These are phyloP conservation scores for Pezicula rhizophila DNA, from an alignment of 2,329 filamentous ascomycete genomes.

Conservation along the genomic window DNA sequence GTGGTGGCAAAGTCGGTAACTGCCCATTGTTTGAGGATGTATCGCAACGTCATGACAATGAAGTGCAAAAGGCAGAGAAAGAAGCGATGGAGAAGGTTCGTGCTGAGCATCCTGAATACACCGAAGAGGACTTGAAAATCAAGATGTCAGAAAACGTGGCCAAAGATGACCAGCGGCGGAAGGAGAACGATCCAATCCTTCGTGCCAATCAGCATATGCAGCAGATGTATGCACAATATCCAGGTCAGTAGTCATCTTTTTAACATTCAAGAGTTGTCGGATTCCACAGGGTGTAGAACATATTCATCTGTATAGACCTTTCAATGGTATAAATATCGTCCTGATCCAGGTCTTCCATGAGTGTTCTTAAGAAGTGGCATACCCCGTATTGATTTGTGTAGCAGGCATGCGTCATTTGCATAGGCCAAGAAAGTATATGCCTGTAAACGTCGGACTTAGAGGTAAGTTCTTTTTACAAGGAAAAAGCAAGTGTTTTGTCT, in stretches of 20 bases:
- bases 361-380: no score
- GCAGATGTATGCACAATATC: background rate
- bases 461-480: no score
- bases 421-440: no score
- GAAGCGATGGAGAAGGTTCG: slow-evolving; percentile 48
- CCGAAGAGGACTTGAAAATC: slow-evolving; percentile 51
- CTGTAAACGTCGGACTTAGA: no score
- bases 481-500: no score
- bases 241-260: background rate
- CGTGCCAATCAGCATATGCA: background rate
- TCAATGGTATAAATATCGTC: no score
- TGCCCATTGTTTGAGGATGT: slow-evolving; percentile 64
- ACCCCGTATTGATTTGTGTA: no score
- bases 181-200: slow-evolving; percentile 6
- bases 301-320: no score
- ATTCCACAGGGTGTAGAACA: no score
- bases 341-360: no score
- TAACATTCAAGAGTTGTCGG: no score
- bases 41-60: slow-evolving; percentile 54
- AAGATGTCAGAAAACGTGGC: slow-evolving; percentile 49
- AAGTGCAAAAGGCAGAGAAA: slow-evolving; percentile 57
- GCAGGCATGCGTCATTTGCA: no score
- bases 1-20: slow-evolving; percentile 44
- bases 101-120: slow-evolving; percentile 55
- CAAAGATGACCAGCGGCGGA: slow-evolving; percentile 32